Conservation (phyloP, 2,329 filamentous ascomycete species). For the Talaromyces islandicus region DNA sequence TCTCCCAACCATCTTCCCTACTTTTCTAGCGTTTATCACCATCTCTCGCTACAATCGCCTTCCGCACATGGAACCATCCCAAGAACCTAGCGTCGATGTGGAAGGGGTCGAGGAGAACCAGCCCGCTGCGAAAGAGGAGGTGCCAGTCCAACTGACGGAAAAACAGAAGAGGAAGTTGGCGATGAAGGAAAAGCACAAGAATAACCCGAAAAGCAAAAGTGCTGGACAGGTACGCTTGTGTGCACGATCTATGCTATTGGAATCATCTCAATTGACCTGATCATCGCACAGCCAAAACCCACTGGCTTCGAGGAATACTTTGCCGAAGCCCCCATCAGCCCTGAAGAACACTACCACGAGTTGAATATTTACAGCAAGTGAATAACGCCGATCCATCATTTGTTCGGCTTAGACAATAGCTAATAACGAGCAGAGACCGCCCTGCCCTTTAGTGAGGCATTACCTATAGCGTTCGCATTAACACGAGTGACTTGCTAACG, state of each 20-base stretch:
- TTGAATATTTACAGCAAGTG: constrained; percentile 61
- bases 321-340: constrained; percentile 72
- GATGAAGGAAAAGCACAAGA: constrained; percentile 8
- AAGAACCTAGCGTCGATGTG: not conserved
- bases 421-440: constrained; percentile 24
- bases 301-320: constrained; percentile 77
- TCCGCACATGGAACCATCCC: not conserved
- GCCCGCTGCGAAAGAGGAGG: not conserved
- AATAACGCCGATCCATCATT: constrained; percentile 25
- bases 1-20: not conserved
- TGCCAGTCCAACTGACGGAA: not conserved
- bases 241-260: not conserved
- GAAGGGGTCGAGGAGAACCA: not conserved
- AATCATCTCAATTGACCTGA: not conserved
- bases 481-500: constrained; percentile 12
- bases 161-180: constrained; percentile 4
- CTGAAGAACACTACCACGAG: constrained; percentile 62
- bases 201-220: constrained; percentile 8
- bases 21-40: not conserved
- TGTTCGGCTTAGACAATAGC: constrained; percentile 1
- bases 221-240: constrained; percentile 4
- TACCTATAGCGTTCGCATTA: not conserved
- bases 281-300: constrained; percentile 31
- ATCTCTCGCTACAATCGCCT: not conserved
- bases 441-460: constrained; percentile 53